Evolutionary conservation across 2,329 filamentous ascomycete genomes (phyloP).

Genomic region (Aspergillus luchuensis): DNA sequence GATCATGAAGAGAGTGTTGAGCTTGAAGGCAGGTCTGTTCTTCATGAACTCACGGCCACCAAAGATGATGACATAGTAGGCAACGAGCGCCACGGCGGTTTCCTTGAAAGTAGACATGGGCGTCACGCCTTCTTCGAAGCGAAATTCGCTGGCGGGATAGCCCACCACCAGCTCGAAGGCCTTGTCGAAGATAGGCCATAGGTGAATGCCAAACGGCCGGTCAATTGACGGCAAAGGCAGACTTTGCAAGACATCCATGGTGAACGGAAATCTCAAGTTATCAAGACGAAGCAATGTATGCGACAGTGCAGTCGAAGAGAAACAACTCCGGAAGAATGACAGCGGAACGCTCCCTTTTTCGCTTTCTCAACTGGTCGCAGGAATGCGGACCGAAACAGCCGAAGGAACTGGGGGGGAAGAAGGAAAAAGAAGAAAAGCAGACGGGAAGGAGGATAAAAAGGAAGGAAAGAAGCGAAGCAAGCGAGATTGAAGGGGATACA

Average conservation of each 20-base stretch:
- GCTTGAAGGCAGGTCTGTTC: conserved; percentile 78
- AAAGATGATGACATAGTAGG: conserved; percentile 93
- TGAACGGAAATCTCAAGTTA: conserved; percentile 18
- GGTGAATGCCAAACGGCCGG: conserved; percentile 82
- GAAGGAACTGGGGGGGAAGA: not conserved
- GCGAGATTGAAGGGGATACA: conserved; percentile 21
- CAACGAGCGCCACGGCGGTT: conserved; percentile 75
- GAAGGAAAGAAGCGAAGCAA: conserved; percentile 72
- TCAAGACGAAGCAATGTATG: not conserved
- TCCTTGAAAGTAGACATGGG: conserved; percentile 88
- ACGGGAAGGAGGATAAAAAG: conserved; percentile 13
- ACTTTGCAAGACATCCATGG: conserved; percentile 55
- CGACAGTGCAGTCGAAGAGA: not conserved
- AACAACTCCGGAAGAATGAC: not conserved
- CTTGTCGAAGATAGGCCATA: conserved; percentile 96
- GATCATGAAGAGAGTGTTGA: conserved; percentile 87
- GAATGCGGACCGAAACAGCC: conserved; percentile 10
- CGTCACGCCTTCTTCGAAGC: conserved; percentile 77
- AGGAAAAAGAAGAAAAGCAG: conserved; percentile 13
- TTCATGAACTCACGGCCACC: conserved; percentile 92
- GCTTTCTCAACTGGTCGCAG: conserved; percentile 12
- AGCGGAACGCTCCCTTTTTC: conserved; percentile 10
- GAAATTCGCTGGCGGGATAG: conserved; percentile 83
- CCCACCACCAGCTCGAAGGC: conserved; percentile 74
- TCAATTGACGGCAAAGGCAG: conserved; percentile 77